Percentiles rank a stretch among this genome's conserved stretches.
These are phyloP conservation scores for Buxus sempervirens DNA, from an alignment of 164 flowering plant species.

Conservation along the genomic window DNA sequence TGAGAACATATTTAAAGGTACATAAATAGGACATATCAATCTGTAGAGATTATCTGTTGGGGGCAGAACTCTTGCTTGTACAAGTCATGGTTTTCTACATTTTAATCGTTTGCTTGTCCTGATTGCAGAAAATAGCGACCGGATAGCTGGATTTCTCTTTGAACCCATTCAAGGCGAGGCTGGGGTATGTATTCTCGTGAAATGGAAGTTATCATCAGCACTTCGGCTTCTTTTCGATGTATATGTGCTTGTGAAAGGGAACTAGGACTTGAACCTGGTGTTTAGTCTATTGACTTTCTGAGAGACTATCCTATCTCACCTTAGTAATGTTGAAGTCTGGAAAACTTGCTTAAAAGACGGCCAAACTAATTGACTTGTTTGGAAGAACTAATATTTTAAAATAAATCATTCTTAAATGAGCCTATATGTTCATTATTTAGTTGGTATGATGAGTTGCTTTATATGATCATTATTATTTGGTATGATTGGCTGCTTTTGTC, in stretches of 20 bases:
- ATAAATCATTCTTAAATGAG: not conserved
- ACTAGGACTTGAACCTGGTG: too few relatives aligned
- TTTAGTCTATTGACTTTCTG: not conserved
- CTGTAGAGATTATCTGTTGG: too few relatives aligned
- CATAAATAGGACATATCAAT: constrained; percentile 1
- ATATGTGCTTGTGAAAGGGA: too few relatives aligned
- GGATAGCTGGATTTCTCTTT: constrained; percentile 90
- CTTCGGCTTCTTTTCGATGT: not conserved
- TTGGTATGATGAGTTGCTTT: not conserved
- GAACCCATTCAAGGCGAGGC: constrained; percentile 99
- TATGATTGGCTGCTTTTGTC: not conserved
- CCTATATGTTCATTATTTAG: not conserved
- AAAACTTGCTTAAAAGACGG: not conserved
- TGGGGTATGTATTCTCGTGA: constrained; percentile 55
- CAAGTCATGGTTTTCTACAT: not conserved
- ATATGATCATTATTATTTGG: too few relatives aligned
- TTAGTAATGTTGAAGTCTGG: not conserved
- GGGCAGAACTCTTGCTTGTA: not conserved
- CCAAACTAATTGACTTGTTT: not conserved
- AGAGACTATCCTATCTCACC: not conserved
- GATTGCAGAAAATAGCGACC: constrained; percentile 71
- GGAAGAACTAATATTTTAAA: too few relatives aligned
- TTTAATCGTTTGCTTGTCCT: constrained; percentile 10
- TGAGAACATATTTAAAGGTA: constrained; percentile 81
- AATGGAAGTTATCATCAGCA: not conserved